phyloP scores from a whole-genome alignment of 768 basidiomycete genomes.

The Tricholoma hemisulphureum region DNA sequence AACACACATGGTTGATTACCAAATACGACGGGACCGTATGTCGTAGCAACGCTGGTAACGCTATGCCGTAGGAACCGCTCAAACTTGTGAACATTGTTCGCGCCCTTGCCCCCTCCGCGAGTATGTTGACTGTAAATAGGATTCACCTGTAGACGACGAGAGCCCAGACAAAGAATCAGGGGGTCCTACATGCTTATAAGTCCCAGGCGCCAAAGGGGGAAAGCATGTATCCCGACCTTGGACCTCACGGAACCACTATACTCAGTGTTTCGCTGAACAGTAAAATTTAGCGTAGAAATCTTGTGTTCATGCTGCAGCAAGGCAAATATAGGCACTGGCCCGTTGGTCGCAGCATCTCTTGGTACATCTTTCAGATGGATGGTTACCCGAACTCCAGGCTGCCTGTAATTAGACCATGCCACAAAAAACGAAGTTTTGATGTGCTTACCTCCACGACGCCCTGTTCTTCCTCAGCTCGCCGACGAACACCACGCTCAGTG shows the following conservation, averaged over 20 bases:
- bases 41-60: slow-evolving; percentile 76
- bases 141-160: slow-evolving; percentile 78
- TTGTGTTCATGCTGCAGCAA: slow-evolving; percentile 96
- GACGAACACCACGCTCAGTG: slow-evolving; percentile 70
- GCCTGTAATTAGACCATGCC: slow-evolving; percentile 1
- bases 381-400: slow-evolving; percentile 84
- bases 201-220: background rate
- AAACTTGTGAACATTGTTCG: slow-evolving; percentile 97
- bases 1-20: slow-evolving; percentile 81
- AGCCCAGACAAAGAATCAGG: slow-evolving; percentile 84
- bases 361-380: slow-evolving; percentile 78
- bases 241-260: slow-evolving; percentile 85
- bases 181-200: slow-evolving; percentile 61
- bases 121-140: slow-evolving; percentile 93
- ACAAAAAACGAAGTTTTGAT: background rate
- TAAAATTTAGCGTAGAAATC: slow-evolving; percentile 87
- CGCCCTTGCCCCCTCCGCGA: slow-evolving; percentile 83
- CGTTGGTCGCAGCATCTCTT: slow-evolving; percentile 44
- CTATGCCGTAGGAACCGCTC: slow-evolving; percentile 89
- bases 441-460: slow-evolving; percentile 61
- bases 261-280: slow-evolving; percentile 93
- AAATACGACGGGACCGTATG: slow-evolving; percentile 86
- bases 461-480: slow-evolving; percentile 62
- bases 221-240: slow-evolving; percentile 53
- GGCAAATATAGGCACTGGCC: slow-evolving; percentile 70